Evolutionary conservation across 2,329 filamentous ascomycete genomes (phyloP).

Genomic region (Phyllosticta ampelicida): DNA sequence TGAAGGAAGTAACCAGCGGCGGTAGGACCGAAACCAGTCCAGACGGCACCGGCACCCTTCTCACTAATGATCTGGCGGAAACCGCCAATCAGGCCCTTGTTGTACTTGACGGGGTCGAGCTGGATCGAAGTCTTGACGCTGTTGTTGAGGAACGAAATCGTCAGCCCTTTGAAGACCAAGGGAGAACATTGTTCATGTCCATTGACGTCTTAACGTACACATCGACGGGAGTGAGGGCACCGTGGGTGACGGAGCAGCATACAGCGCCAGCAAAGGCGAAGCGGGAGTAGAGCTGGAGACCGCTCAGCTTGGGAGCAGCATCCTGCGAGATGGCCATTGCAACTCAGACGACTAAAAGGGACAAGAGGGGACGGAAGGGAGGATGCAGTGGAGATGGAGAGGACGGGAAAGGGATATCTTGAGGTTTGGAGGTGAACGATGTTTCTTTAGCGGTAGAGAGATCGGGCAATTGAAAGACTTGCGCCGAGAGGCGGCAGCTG

Average conservation of each 20-base stretch:
- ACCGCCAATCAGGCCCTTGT: slow-evolving; percentile 66
- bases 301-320: not conserved
- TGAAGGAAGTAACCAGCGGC: slow-evolving; percentile 34
- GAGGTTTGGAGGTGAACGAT: not conserved
- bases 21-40: slow-evolving; percentile 58
- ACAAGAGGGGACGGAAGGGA: not conserved
- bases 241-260: slow-evolving; percentile 98
- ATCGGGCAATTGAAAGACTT: slow-evolving; percentile 4
- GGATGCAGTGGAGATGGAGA: slow-evolving; percentile 9
- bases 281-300: slow-evolving; percentile 71
- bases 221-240: slow-evolving; percentile 93
- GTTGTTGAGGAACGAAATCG: slow-evolving; percentile 34
- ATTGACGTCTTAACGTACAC: slow-evolving; percentile 59
- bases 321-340: not conserved
- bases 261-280: slow-evolving; percentile 95
- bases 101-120: slow-evolving; percentile 44
- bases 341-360: not conserved
- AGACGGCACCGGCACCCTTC: slow-evolving; percentile 51
- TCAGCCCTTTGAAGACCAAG: not conserved
- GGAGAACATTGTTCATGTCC: slow-evolving; percentile 28
- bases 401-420: slow-evolving; percentile 1
- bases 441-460: slow-evolving; percentile 4
- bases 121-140: slow-evolving; percentile 68
- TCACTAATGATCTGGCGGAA: slow-evolving; percentile 76
- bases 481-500: not conserved